Evolutionary conservation across 495 filamentous ascomycete genomes (phyloP).

Genomic region (Aspergillus ellipticus): DNA sequence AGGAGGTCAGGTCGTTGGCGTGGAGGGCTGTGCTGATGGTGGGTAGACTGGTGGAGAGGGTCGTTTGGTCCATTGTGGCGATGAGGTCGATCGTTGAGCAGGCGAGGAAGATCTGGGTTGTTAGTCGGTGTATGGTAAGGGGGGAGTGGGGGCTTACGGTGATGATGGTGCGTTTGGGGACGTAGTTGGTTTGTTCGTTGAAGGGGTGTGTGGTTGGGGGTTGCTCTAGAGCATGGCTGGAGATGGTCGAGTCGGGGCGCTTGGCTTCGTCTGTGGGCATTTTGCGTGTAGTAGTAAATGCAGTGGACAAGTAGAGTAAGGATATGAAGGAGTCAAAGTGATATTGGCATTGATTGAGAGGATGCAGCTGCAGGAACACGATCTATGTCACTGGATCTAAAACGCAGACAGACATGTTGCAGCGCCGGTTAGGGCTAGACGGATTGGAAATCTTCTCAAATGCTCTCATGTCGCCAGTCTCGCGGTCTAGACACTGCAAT

Average conservation of each 20-base stretch:
- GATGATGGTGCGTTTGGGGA: constrained; percentile 47
- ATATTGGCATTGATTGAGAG: background rate
- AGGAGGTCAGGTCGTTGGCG: constrained; percentile 46
- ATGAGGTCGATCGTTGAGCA: constrained; percentile 54
- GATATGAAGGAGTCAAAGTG: background rate
- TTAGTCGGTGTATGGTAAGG: background rate
- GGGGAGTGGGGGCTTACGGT: constrained; percentile 29
- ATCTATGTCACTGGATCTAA: too few relatives aligned
- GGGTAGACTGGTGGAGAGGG: constrained; percentile 47
- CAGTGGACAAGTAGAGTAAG: too few relatives aligned
- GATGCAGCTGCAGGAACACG: too few relatives aligned
- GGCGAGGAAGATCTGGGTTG: constrained; percentile 48
- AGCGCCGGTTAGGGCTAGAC: constrained; percentile 4
- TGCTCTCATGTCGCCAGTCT: constrained; percentile 28
- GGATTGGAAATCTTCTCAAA: constrained; percentile 35
- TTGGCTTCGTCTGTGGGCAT: too few relatives aligned
- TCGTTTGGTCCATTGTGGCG: constrained; percentile 55
- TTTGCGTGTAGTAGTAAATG: too few relatives aligned
- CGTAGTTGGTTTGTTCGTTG: constrained; percentile 56
- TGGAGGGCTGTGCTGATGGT: constrained; percentile 47
- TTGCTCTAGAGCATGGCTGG: too few relatives aligned
- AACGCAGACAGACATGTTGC: too few relatives aligned
- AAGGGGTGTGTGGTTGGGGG: constrained; percentile 27
- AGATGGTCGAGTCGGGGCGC: background rate
- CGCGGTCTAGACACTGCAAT: too few relatives aligned